phyloP scores from a whole-genome alignment of 2,329 filamentous ascomycete species.

The Lasiodiplodia gonubiensis region DNA sequence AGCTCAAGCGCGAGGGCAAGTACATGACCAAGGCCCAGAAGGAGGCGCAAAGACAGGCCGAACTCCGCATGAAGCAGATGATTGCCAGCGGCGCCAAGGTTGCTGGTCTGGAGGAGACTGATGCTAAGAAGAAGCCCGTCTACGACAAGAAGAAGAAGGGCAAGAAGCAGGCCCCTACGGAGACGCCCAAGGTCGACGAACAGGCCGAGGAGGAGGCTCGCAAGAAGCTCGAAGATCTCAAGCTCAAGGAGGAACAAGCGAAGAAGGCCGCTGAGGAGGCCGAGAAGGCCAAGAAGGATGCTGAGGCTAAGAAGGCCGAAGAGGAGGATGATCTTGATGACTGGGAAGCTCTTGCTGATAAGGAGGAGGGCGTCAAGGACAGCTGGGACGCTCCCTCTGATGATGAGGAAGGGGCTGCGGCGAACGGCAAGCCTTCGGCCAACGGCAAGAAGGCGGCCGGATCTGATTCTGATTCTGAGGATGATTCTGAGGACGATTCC shows the following conservation, averaged over 20 bases:
- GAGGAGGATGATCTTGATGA: conserved; percentile 73
- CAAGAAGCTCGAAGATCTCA: conserved; percentile 61
- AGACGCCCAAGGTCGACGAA: conserved; percentile 55
- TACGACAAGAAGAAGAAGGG: conserved; percentile 77
- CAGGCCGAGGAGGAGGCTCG: conserved; percentile 61
- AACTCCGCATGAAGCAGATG: conserved; percentile 85
- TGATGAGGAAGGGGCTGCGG: conserved; percentile 64
- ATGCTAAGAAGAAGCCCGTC: conserved; percentile 75
- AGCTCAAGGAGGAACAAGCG: conserved; percentile 66
- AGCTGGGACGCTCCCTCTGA: conserved; percentile 91
- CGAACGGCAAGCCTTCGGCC: conserved; percentile 42
- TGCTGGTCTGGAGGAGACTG: conserved; percentile 63
- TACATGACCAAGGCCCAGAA: conserved; percentile 86
- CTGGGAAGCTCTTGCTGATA: conserved; percentile 83
- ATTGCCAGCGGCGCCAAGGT: conserved; percentile 72
- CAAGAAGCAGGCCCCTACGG: conserved; percentile 61
- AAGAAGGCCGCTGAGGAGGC: conserved; percentile 77
- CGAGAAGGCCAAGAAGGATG: conserved; percentile 71
- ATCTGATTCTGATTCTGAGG: conserved; percentile 54
- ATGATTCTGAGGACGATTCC: conserved; percentile 66
- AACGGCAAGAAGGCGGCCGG: conserved; percentile 44
- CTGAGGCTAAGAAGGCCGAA: conserved; percentile 68
- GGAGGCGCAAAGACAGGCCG: conserved; percentile 78
- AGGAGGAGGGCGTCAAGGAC: conserved; percentile 81
- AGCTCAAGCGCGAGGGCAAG: conserved; percentile 86